These are phyloP conservation scores for Pyrenophora seminiperda DNA, from an alignment of 2,329 filamentous ascomycete species.

Conservation along the genomic window DNA sequence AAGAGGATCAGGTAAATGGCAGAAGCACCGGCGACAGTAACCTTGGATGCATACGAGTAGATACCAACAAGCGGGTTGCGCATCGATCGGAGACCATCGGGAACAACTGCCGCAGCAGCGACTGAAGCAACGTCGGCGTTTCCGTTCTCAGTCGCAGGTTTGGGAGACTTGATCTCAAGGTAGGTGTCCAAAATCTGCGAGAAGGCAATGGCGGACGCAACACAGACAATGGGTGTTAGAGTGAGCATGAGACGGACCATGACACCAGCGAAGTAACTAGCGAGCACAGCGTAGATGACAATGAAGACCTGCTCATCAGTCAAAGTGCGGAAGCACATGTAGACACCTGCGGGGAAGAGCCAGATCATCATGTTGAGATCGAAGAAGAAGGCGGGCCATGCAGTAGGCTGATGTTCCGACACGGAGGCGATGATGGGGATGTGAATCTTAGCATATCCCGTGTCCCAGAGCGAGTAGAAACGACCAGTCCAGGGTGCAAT, in stretches of 20 bases:
- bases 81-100: slow-evolving; percentile 69
- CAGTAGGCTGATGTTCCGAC: slow-evolving; percentile 97
- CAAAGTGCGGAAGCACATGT: slow-evolving; percentile 94
- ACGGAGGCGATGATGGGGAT: slow-evolving; percentile 99
- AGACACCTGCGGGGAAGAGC: slow-evolving; percentile 98
- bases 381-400: slow-evolving; percentile 99
- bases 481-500: slow-evolving; percentile 98
- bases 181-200: slow-evolving; percentile 91
- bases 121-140: slow-evolving; percentile 39
- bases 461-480: slow-evolving; percentile 99
- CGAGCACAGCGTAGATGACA: slow-evolving; percentile 94
- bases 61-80: slow-evolving; percentile 79
- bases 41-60: slow-evolving; percentile 79
- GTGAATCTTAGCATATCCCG: slow-evolving; percentile 97
- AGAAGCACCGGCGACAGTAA: slow-evolving; percentile 72
- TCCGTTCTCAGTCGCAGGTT: slow-evolving; percentile 51
- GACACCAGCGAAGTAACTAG: slow-evolving; percentile 97
- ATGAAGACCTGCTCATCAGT: slow-evolving; percentile 97
- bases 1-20: slow-evolving; percentile 87
- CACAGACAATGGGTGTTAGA: slow-evolving; percentile 92
- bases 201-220: slow-evolving; percentile 85
- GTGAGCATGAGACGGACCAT: slow-evolving; percentile 99
- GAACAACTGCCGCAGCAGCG: slow-evolving; percentile 58
- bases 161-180: slow-evolving; percentile 68
- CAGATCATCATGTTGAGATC: slow-evolving; percentile 98